Conservation (phyloP, 2,329 filamentous ascomycete species). For the Aureobasidium sp. region DNA sequence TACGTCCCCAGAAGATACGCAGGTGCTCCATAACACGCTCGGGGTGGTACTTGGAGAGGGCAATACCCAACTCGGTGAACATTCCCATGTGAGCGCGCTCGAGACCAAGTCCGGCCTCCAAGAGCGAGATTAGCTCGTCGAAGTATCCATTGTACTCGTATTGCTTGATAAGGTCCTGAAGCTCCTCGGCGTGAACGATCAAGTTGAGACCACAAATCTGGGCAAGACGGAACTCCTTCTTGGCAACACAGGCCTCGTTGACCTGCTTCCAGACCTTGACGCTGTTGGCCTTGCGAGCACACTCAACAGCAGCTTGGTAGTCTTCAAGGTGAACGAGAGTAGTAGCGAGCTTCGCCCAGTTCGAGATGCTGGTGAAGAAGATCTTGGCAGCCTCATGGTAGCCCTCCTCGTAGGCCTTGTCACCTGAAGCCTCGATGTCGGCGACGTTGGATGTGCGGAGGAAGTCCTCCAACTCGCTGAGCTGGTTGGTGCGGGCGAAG, state of each 20-base stretch:
- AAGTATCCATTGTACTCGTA: constrained; percentile 98
- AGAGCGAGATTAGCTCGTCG: constrained; percentile 87
- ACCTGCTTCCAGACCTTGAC: constrained; percentile 99
- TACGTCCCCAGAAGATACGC: constrained; percentile 95
- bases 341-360: constrained; percentile 98
- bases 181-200: constrained; percentile 93
- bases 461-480: constrained; percentile 93
- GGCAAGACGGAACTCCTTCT: constrained; percentile 98
- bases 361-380: constrained; percentile 96
- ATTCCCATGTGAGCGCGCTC: constrained; percentile 80
- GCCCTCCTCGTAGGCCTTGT: constrained; percentile 94
- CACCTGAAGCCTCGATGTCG: constrained; percentile 91
- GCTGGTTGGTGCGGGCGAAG: constrained; percentile 84
- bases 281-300: constrained; percentile 95
- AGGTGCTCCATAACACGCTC: constrained; percentile 97
- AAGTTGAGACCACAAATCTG: constrained; percentile 98
- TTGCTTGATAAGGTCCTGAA: constrained; percentile 86
- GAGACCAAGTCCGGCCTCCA: constrained; percentile 81
- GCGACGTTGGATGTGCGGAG: constrained; percentile 87
- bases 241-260: constrained; percentile 87
- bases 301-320: constrained; percentile 96
- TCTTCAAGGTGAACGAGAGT: constrained; percentile 95
- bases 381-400: constrained; percentile 96
- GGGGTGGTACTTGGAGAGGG: constrained; percentile 87
- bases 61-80: constrained; percentile 90